Conservation (phyloP, 176 grass and related monocot species). For the Triticum monococcum region DNA sequence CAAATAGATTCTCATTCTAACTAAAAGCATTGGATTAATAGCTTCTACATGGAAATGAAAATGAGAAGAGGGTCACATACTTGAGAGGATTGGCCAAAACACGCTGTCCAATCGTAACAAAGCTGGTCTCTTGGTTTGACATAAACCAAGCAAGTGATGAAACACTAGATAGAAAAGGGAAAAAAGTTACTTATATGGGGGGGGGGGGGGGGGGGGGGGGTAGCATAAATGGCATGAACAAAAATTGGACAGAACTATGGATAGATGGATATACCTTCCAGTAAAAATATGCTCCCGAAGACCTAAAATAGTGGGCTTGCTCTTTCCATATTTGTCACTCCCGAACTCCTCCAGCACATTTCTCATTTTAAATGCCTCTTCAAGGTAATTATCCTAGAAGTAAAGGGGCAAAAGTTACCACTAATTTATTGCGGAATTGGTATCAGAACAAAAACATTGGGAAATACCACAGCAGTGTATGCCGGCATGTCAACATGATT, state of each 20-base stretch:
- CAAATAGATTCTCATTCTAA: neutral
- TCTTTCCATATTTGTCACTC: constrained; percentile 33
- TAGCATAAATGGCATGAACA: neutral
- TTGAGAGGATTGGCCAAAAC: constrained; percentile 95
- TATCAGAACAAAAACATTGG: too few species aligned
- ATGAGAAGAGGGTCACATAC: constrained; percentile 43
- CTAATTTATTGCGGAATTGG: neutral
- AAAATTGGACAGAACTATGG: constrained; percentile 5
- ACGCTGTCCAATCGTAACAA: constrained; percentile 95
- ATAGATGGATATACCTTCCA: constrained; percentile 63
- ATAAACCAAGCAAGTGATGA: constrained; percentile 99
- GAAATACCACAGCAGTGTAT: neutral
- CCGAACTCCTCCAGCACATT: constrained; percentile 87
- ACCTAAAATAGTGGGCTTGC: constrained; percentile 84
- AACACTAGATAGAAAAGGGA: constrained; percentile 60
- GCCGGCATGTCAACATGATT: neutral
- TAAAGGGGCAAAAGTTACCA: constrained; percentile 16
- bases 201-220: too few species aligned
- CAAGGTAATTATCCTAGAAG: constrained; percentile 93
- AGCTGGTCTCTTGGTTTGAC: constrained; percentile 99
- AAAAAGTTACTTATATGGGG: neutral
- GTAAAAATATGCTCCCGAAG: constrained; percentile 98
- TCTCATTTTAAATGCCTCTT: constrained; percentile 98
- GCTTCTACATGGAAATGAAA: constrained; percentile 26
- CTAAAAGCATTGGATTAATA: neutral